phyloP scores from a whole-genome alignment of 208 protist species.

The Leishmania turanica region DNA sequence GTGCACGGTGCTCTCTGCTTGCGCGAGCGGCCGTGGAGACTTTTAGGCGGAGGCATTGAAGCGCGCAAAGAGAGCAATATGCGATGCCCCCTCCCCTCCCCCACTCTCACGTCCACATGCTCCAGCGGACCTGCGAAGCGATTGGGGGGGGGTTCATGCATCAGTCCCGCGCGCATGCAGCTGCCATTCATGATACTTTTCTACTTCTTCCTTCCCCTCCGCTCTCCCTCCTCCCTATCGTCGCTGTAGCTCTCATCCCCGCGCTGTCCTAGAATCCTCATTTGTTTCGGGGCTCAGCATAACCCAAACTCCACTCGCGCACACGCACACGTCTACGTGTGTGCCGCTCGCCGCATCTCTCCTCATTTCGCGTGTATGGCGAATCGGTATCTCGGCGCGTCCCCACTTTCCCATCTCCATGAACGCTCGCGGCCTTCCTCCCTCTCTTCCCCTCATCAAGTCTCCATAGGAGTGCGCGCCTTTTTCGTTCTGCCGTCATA shows the following conservation, averaged over 20 bases:
- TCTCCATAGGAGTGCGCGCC: background rate
- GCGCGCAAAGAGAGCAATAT: background rate
- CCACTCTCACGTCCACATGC: no score
- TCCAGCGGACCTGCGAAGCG: background rate
- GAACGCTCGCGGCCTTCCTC: background rate
- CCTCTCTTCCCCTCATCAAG: background rate
- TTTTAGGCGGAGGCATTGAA: background rate
- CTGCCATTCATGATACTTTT: background rate
- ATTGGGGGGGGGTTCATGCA: background rate
- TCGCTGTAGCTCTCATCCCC: background rate
- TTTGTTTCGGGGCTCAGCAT: background rate
- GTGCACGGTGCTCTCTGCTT: background rate
- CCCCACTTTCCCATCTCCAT: background rate
- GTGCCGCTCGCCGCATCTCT: background rate
- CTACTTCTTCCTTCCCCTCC: background rate
- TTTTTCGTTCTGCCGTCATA: slow-evolving; percentile 9
- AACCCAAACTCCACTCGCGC: background rate
- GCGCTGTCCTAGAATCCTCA: background rate
- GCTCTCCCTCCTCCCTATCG: background rate
- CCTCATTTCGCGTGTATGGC: background rate
- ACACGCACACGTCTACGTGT: background rate
- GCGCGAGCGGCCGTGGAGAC: background rate
- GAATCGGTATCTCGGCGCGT: background rate
- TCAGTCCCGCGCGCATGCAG: background rate
- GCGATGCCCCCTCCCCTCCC: background rate